Evolutionary conservation across 2,329 filamentous ascomycete species (phyloP), one percentile per base, ranked within the genome.

Genomic region (Aspergillus sp.): DNA sequence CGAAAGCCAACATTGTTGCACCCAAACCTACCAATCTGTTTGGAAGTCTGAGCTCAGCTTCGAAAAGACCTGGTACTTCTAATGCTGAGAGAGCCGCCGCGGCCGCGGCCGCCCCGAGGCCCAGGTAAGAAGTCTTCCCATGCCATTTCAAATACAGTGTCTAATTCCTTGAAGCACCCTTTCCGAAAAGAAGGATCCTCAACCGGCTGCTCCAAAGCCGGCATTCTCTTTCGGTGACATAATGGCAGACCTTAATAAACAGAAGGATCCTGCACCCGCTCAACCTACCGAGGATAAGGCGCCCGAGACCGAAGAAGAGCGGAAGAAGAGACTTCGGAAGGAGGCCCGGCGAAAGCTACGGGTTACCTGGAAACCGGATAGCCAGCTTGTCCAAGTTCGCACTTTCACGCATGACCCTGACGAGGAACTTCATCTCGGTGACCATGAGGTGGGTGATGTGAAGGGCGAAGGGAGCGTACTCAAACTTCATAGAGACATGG

Each of bases 401-500:
- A 79, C 84, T 53, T 88, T 88, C 69, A 83, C 81, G 26, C 85
- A 87, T 69, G 84, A 87, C 64, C 85, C 85, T 0, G 84, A 87
- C 10, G 86, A 88, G 69, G 85, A 88, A 63, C 72, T 84, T 57
- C 82, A 82, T 16, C 84, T 85, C 51, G 82, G 83, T 49, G 82
- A 84, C 59, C 85, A 82, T 51, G 84, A 87, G 69, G 82, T 82
- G 12, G 81, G 80, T 24, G 85, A 88, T 67, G 81, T 85, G 52
- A 84, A 83, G 56, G 84, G 84, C 42, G 86, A 82, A 70, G 80
- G 80, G 42, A 78, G 79, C 64, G 78, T 78, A 47, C 75, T 82
- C 46, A 82, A 81, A 65, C 74, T 80, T 52, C 80, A 82, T 60
- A 76, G 83, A 64, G 82, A 85, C 55, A 73, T 84, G 67, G 83